Evolutionary conservation across 2,329 filamentous ascomycete species (phyloP).

Genomic region (Ceratocystis albifundus): DNA sequence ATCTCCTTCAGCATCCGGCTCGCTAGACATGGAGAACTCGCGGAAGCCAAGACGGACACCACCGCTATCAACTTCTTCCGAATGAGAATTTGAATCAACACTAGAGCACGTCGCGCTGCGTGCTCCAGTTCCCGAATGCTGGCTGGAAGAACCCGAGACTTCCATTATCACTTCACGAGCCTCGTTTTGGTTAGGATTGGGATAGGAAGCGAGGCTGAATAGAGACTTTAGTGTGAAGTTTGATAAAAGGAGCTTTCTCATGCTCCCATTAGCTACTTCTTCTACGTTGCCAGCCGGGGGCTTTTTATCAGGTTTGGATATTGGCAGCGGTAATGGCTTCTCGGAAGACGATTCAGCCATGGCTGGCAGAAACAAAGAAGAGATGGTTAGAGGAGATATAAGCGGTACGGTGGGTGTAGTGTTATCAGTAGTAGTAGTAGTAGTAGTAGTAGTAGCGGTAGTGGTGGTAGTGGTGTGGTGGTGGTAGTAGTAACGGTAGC

Average conservation of each 20-base stretch:
- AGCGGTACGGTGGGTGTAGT: not conserved
- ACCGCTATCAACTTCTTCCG: not conserved
- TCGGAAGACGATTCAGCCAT: not conserved
- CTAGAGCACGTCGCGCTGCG: not conserved
- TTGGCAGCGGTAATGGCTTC: not conserved
- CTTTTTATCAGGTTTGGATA: not conserved
- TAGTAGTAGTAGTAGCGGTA: too few relatives aligned
- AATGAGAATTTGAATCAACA: not conserved
- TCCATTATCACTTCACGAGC: constrained; percentile 31
- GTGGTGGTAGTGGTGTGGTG: not conserved
- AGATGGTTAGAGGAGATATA: not conserved
- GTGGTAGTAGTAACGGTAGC: too few relatives aligned
- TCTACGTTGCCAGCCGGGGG: not conserved
- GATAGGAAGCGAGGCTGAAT: constrained; percentile 44
- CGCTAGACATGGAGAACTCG: not conserved
- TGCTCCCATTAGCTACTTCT: not conserved
- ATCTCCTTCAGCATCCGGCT: not conserved
- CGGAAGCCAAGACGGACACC: not conserved
- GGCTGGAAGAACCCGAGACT: constrained; percentile 29
- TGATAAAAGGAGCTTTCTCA: constrained; percentile 12
- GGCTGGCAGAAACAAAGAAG: not conserved
- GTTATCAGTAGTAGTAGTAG: too few relatives aligned
- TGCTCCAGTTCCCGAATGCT: not conserved
- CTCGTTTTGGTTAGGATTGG: constrained; percentile 43
- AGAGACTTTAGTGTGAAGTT: constrained; percentile 36